phyloP scores from a whole-genome alignment of 352 stramenopile species.

The Pythium guiyangense region DNA sequence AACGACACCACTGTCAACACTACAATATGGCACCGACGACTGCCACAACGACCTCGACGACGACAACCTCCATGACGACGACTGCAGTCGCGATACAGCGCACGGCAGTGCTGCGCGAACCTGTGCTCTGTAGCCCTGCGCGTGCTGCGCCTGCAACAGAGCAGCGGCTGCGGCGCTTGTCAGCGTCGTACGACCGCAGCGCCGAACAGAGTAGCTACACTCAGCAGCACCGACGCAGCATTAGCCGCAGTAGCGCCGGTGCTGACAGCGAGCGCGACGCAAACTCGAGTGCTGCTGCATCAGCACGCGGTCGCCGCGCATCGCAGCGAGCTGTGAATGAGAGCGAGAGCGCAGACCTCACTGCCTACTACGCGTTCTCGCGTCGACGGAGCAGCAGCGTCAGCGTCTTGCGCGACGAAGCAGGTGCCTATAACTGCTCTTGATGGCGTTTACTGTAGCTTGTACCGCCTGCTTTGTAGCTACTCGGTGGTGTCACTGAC shows the following conservation, averaged over 20 bases:
- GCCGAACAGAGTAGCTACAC: not conserved
- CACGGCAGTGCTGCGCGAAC: not conserved
- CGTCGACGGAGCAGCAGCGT: conserved; percentile 36
- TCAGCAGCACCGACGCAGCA: not conserved
- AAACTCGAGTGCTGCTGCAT: not conserved
- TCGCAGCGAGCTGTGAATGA: not conserved
- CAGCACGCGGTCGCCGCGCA: conserved; percentile 3
- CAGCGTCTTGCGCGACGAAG: conserved; percentile 37
- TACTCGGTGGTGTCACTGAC: not conserved
- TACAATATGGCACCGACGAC: not conserved
- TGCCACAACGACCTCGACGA: not conserved
- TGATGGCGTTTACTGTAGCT: no score
- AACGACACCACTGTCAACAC: not conserved
- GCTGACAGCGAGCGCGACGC: not conserved
- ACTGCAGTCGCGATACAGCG: not conserved
- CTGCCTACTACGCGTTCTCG: conserved; percentile 66
- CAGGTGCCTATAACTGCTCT: conserved; percentile 6
- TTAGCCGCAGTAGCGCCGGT: not conserved
- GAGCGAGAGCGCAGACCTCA: conserved; percentile 35
- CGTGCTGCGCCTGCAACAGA: not conserved
- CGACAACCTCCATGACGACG: no score
- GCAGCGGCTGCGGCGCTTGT: conserved; percentile 8
- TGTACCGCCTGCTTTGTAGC: not conserved
- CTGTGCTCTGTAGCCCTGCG: not conserved
- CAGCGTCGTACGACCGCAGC: conserved; percentile 6